Evolutionary conservation across 257 asterid species (phyloP).

Genomic region (Paraleonurus japonicus): DNA sequence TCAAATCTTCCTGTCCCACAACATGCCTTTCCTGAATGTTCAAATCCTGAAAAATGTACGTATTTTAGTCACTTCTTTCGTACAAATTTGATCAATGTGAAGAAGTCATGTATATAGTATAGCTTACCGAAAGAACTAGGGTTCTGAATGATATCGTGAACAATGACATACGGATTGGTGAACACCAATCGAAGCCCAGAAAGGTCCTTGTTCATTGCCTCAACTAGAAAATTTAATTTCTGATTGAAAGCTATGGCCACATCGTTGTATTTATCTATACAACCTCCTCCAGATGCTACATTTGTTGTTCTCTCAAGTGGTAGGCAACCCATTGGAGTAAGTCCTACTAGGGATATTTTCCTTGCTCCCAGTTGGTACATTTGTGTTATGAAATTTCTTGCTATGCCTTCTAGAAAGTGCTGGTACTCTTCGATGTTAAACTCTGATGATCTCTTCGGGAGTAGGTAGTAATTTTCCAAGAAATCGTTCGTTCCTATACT

Average conservation of each 20-base stretch:
- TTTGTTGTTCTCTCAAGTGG: conserved; percentile 69
- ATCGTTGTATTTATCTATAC: conserved; percentile 49
- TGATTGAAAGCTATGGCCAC: conserved; percentile 61
- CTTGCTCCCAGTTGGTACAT: conserved; percentile 67
- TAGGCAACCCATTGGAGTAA: conserved; percentile 84
- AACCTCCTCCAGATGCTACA: conserved; percentile 33
- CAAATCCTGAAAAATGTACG: conserved; percentile 46
- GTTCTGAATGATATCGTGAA: background rate
- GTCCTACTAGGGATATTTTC: conserved; percentile 65
- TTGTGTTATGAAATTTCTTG: conserved; percentile 42
- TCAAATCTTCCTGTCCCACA: conserved; percentile 76
- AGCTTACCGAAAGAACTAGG: conserved; percentile 44
- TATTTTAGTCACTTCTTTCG: background rate
- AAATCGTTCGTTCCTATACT: conserved; percentile 81
- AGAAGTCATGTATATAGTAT: background rate
- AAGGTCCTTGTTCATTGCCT: conserved; percentile 44
- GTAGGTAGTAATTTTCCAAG: conserved; percentile 59
- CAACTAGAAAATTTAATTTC: conserved; percentile 40
- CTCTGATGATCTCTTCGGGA: conserved; percentile 41
- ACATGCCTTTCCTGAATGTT: conserved; percentile 52
- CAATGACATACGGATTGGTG: conserved; percentile 44
- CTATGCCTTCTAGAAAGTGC: conserved; percentile 43
- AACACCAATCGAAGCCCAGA: conserved; percentile 55
- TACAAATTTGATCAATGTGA: background rate
- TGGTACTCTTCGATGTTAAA: conserved; percentile 58